These are phyloP conservation scores for Neurospora sp. DNA, from an alignment of 495 filamentous ascomycete genomes.

Conservation along the genomic window DNA sequence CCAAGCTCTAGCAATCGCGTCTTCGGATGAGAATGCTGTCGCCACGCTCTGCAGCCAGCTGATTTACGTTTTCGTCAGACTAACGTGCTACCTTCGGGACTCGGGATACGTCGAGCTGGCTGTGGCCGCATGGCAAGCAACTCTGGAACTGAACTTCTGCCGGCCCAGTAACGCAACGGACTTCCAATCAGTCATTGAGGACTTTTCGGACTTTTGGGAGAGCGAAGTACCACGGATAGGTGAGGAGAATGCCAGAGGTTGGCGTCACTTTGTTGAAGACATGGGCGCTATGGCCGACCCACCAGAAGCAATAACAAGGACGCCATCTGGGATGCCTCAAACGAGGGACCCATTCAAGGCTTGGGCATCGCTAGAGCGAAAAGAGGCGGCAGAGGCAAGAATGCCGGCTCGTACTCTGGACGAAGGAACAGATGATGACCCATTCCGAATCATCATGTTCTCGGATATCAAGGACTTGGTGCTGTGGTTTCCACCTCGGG, in stretches of 20 bases:
- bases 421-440: constrained; percentile 62
- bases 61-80: constrained; percentile 63
- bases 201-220: constrained; percentile 76
- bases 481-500: constrained; percentile 35
- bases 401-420: constrained; percentile 58
- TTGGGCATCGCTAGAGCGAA: constrained; percentile 55
- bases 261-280: constrained; percentile 45
- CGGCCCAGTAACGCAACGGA: constrained; percentile 24
- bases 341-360: constrained; percentile 31
- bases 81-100: constrained; percentile 65
- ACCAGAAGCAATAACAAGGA: constrained; percentile 24
- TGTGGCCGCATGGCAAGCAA: constrained; percentile 71
- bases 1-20: constrained; percentile 19
- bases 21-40: constrained; percentile 5
- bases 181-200: constrained; percentile 21
- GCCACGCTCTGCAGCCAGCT: constrained; percentile 35
- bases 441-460: constrained; percentile 66
- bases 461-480: constrained; percentile 62
- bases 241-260: constrained; percentile 60
- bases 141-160: constrained; percentile 66
- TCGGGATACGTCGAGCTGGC: constrained; percentile 73
- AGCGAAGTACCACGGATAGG: constrained; percentile 73
- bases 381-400: constrained; percentile 33
- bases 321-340: constrained; percentile 7
- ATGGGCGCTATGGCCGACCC: constrained; percentile 18